phyloP scores from a whole-genome alignment of 2,329 filamentous ascomycete species.

The Lecanosticta acicola region DNA sequence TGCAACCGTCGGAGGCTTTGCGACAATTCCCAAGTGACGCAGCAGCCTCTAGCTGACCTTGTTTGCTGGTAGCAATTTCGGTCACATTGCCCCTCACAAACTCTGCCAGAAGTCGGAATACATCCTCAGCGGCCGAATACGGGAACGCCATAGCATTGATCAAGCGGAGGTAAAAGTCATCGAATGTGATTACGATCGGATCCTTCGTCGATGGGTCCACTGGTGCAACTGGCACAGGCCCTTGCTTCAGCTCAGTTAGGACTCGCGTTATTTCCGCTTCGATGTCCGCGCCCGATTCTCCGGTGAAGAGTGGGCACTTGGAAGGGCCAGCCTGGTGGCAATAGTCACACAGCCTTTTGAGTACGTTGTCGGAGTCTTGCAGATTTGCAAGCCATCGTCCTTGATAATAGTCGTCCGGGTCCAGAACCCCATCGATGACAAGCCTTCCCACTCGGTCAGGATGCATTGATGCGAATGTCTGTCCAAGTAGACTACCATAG shows the following conservation, averaged over 20 bases:
- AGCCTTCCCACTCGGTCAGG: conserved; percentile 35
- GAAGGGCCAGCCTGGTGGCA: conserved; percentile 4
- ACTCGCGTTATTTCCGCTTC: neutral
- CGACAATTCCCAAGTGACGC: conserved; percentile 5
- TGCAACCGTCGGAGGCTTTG: conserved; percentile 4
- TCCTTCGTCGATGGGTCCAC: neutral
- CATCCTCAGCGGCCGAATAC: conserved; percentile 3
- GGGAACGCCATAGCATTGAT: conserved; percentile 10
- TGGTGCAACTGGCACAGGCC: neutral
- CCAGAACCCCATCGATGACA: conserved; percentile 45
- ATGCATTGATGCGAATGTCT: conserved; percentile 40
- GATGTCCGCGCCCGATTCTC: conserved; percentile 4
- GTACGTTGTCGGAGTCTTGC: conserved; percentile 39
- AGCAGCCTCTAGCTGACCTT: conserved; percentile 3
- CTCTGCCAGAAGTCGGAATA: conserved; percentile 5
- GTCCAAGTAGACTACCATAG: conserved; percentile 44
- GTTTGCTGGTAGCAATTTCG: conserved; percentile 3
- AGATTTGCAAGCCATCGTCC: conserved; percentile 38
- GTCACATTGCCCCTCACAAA: conserved; percentile 6
- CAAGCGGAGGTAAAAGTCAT: conserved; percentile 7
- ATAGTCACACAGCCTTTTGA: conserved; percentile 2
- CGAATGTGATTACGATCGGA: conserved; percentile 6
- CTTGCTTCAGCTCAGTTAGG: conserved; percentile 2
- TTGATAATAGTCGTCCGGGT: conserved; percentile 34
- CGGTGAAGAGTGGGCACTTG: conserved; percentile 4